Conservation (phyloP, 768 basidiomycete species). For the Leccinum boreale region DNA sequence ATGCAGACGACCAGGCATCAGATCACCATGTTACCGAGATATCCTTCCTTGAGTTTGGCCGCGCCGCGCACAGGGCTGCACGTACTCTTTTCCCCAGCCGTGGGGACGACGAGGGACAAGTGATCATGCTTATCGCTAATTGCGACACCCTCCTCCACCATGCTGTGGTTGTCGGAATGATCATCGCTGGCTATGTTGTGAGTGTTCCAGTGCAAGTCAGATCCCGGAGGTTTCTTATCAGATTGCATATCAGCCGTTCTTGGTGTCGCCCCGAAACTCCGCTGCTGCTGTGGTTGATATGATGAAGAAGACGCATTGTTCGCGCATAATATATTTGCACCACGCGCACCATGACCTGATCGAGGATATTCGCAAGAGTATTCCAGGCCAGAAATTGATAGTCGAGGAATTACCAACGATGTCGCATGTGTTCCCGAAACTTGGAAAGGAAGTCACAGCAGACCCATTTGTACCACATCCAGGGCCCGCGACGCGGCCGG, state of each 20-base stretch:
- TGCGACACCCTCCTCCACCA: constrained; percentile 23
- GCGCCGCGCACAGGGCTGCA: constrained; percentile 31
- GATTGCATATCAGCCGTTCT: constrained; percentile 22
- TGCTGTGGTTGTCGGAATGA: constrained; percentile 17
- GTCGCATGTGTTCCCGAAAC: constrained; percentile 33
- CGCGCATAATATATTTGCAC: constrained; percentile 8
- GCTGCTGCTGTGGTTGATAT: constrained; percentile 5
- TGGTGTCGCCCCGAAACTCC: constrained; percentile 24
- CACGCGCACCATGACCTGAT: constrained; percentile 13
- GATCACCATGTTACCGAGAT: constrained; percentile 8
- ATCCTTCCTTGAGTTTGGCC: constrained; percentile 10
- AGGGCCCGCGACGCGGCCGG: neutral
- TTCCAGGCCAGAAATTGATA: neutral
- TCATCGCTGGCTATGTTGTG: constrained; percentile 29
- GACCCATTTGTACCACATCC: constrained; percentile 13
- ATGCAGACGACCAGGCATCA: constrained; percentile 10
- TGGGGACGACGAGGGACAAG: constrained; percentile 19
- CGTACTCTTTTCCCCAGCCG: constrained; percentile 15
- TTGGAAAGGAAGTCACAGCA: constrained; percentile 28
- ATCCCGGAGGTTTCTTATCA: constrained; percentile 18
- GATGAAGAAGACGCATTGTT: constrained; percentile 9
- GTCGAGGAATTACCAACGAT: constrained; percentile 19
- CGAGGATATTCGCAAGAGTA: constrained; percentile 1
- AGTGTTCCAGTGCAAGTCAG: constrained; percentile 27
- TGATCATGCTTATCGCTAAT: constrained; percentile 31